A percentile compares a stretch with the other conserved stretches of the same genome.
Evolutionary conservation across 23 red algal genomes (phyloP).

Genomic region (Chondrus crispus): DNA sequence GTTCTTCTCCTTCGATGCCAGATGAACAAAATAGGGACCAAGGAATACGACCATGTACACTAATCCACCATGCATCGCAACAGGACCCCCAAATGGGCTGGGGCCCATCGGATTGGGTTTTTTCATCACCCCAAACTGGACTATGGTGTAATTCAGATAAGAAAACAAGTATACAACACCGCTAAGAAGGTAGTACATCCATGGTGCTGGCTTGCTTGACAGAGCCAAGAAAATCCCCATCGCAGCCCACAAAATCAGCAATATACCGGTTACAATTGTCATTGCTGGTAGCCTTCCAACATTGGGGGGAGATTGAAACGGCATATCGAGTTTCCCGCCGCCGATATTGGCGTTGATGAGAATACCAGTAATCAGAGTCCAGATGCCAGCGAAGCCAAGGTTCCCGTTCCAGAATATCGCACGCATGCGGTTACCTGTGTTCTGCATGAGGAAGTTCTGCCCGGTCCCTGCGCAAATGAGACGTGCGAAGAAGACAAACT

Average conservation of each 20-base stretch:
- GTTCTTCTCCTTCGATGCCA: slow-evolving; percentile 31
- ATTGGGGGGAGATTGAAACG: slow-evolving; percentile 27
- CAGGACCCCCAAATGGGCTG: background rate
- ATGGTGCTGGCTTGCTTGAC: background rate
- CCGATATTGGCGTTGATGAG: slow-evolving; percentile 41
- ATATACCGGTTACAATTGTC: slow-evolving; percentile 40
- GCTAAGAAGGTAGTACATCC: slow-evolving; percentile 3
- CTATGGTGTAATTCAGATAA: slow-evolving; percentile 51
- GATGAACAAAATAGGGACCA: slow-evolving; percentile 61
- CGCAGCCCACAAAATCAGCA: slow-evolving; percentile 30
- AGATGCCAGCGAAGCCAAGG: slow-evolving; percentile 37
- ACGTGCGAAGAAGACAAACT: slow-evolving; percentile 55
- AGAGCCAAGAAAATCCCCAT: background rate
- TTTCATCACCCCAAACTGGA: slow-evolving; percentile 22
- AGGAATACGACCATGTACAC: slow-evolving; percentile 47
- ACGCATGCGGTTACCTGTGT: slow-evolving; percentile 27
- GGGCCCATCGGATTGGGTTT: background rate
- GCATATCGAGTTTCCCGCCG: slow-evolving; percentile 12
- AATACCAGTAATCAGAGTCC: slow-evolving; percentile 35
- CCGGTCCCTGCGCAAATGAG: slow-evolving; percentile 24
- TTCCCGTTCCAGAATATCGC: slow-evolving; percentile 64
- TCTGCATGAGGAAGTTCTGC: slow-evolving; percentile 6
- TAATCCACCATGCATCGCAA: slow-evolving; percentile 51
- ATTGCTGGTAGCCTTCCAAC: slow-evolving; percentile 37
- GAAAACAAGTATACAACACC: slow-evolving; percentile 50